Conservation (phyloP, 768 basidiomycete species). For the Royoungia palumana region DNA sequence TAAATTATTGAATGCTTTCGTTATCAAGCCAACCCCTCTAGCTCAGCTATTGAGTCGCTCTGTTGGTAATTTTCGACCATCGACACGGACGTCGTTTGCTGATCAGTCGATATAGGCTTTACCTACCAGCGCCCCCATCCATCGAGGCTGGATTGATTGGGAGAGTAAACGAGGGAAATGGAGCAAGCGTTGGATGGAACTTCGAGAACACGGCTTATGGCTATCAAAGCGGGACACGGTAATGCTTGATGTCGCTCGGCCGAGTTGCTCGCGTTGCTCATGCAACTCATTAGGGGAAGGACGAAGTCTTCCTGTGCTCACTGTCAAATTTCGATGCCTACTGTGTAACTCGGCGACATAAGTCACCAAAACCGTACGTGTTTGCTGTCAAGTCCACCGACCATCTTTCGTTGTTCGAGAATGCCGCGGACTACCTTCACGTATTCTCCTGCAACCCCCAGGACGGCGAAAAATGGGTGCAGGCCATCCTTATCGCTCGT, state of each 20-base stretch:
- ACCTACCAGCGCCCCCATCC: slow-evolving; percentile 42
- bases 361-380: slow-evolving; percentile 79
- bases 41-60: slow-evolving; percentile 56
- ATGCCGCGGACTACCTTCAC: slow-evolving; percentile 84
- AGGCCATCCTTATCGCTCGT: slow-evolving; percentile 76
- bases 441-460: slow-evolving; percentile 74
- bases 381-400: slow-evolving; percentile 91
- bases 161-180: slow-evolving; percentile 93
- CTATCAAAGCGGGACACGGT: slow-evolving; percentile 89
- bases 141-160: slow-evolving; percentile 76
- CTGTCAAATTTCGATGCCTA: slow-evolving; percentile 90
- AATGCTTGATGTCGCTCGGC: slow-evolving; percentile 21
- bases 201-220: slow-evolving; percentile 84
- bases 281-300: slow-evolving; percentile 61
- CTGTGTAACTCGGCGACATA: slow-evolving; percentile 67
- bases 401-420: slow-evolving; percentile 82
- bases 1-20: slow-evolving; percentile 73
- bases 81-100: slow-evolving; percentile 39
- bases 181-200: slow-evolving; percentile 87
- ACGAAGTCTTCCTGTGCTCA: slow-evolving; percentile 77
- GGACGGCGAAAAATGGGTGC: slow-evolving; percentile 76
- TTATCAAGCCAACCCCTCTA: slow-evolving; percentile 72
- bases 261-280: slow-evolving; percentile 4
- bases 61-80: slow-evolving; percentile 38
- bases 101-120: slow-evolving; percentile 43